Evolutionary conservation across 331 rosid species (phyloP).

Genomic region (Saraca asoca): DNA sequence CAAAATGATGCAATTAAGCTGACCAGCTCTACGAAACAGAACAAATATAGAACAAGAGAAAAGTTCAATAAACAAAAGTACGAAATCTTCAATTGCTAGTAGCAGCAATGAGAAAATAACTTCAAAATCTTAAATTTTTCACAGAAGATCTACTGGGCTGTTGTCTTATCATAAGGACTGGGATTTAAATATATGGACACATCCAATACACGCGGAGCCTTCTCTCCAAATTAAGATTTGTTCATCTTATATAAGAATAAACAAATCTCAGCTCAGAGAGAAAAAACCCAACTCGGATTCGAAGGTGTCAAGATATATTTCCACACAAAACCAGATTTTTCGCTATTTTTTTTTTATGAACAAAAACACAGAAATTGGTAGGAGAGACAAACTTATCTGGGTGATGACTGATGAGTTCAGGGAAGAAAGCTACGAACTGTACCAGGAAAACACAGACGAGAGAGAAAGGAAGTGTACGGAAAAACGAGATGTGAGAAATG

Average conservation of each 20-base stretch:
- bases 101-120: slow-evolving; percentile 27
- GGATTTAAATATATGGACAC: slow-evolving; percentile 30
- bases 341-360: slow-evolving; percentile 9
- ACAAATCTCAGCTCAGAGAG: slow-evolving; percentile 53
- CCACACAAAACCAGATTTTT: background rate
- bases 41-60: background rate
- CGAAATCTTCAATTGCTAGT: slow-evolving; percentile 5
- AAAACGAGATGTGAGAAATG: slow-evolving; percentile 38
- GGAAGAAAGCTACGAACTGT: slow-evolving; percentile 43
- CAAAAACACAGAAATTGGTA: slow-evolving; percentile 14
- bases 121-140: slow-evolving; percentile 34
- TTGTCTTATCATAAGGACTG: slow-evolving; percentile 6
- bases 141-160: slow-evolving; percentile 29
- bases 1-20: slow-evolving; percentile 24
- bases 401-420: slow-evolving; percentile 33
- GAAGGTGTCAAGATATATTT: slow-evolving; percentile 24
- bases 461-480: slow-evolving; percentile 15
- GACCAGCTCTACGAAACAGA: slow-evolving; percentile 10
- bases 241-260: slow-evolving; percentile 24
- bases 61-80: background rate
- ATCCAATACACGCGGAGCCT: slow-evolving; percentile 19
- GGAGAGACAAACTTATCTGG: slow-evolving; percentile 54
- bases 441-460: slow-evolving; percentile 38
- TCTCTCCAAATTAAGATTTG: slow-evolving; percentile 30
- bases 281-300: slow-evolving; percentile 43